Evolutionary conservation across 495 filamentous ascomycete species (phyloP).

Genomic region (Hamigera avellanea): DNA sequence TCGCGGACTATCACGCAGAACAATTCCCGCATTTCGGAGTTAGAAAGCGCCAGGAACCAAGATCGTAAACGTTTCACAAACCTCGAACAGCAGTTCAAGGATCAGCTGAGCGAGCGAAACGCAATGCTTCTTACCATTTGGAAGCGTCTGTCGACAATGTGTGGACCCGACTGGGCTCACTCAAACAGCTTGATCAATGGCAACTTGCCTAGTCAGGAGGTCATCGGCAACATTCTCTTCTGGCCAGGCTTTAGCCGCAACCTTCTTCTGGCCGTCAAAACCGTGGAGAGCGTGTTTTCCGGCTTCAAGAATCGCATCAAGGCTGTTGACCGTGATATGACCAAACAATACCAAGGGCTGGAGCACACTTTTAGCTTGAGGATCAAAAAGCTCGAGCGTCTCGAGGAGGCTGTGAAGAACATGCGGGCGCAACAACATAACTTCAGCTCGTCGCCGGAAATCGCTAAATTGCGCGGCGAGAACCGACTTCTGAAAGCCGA

Average conservation of each 20-base stretch:
- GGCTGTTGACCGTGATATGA: conserved; percentile 74
- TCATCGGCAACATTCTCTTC: conserved; percentile 59
- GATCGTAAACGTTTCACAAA: conserved; percentile 63
- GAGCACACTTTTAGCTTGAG: conserved; percentile 70
- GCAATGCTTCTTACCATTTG: conserved; percentile 74
- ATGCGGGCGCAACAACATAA: conserved; percentile 27
- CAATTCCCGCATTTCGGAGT: conserved; percentile 70
- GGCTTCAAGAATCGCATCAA: conserved; percentile 72
- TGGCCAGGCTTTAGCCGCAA: conserved; percentile 83
- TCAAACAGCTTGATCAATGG: conserved; percentile 83
- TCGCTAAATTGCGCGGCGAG: conserved; percentile 62
- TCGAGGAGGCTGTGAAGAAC: conserved; percentile 60
- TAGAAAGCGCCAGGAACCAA: conserved; percentile 60
- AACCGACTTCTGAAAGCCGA: conserved; percentile 79
- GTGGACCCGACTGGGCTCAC: conserved; percentile 85
- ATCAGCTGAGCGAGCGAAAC: conserved; percentile 84
- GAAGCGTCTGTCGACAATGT: conserved; percentile 76
- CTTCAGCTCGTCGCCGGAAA: conserved; percentile 42
- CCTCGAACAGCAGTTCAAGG: conserved; percentile 68
- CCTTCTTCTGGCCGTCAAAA: conserved; percentile 75
- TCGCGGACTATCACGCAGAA: conserved; percentile 71
- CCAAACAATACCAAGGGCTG: conserved; percentile 79
- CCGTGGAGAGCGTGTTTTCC: conserved; percentile 69
- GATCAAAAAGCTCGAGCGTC: conserved; percentile 73
- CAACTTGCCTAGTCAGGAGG: conserved; percentile 69